phyloP scores from a whole-genome alignment of 768 basidiomycete species.

The Termitomyces sp. region DNA sequence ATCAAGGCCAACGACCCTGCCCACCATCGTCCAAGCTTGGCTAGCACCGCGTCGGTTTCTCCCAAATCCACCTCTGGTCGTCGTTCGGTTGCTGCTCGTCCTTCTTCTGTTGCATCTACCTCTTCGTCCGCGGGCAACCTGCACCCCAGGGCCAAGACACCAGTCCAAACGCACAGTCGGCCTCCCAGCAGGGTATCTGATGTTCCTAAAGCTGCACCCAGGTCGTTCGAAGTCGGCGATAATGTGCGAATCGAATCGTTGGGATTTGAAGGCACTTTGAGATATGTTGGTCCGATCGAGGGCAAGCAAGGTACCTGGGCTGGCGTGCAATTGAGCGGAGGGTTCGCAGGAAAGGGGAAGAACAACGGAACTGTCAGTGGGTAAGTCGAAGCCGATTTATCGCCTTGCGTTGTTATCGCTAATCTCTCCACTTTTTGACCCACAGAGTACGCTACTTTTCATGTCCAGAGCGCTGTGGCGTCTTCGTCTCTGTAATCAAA shows the following conservation, averaged over 20 bases:
- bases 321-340: conserved; percentile 84
- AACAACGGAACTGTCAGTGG: conserved; percentile 88
- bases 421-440: not conserved
- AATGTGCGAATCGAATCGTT: conserved; percentile 83
- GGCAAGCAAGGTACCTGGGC: conserved; percentile 91
- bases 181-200: conserved; percentile 45
- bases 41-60: conserved; percentile 43
- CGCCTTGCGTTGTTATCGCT: conserved; percentile 11
- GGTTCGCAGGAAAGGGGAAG: conserved; percentile 89
- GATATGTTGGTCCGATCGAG: conserved; percentile 80
- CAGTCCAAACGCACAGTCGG: conserved; percentile 54
- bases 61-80: conserved; percentile 46
- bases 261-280: conserved; percentile 80
- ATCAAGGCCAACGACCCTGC: conserved; percentile 79
- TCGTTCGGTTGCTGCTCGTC: conserved; percentile 36
- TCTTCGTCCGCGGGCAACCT: conserved; percentile 33
- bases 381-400: conserved; percentile 41
- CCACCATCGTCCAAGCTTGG: conserved; percentile 44
- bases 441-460: conserved; percentile 76
- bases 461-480: conserved; percentile 83
- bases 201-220: conserved; percentile 38
- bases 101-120: conserved; percentile 59
- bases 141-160: conserved; percentile 45
- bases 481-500: conserved; percentile 83
- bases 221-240: conserved; percentile 67